These are phyloP conservation scores for Stenocarpella maydis DNA, from an alignment of 2,329 filamentous ascomycete species.

Conservation along the genomic window DNA sequence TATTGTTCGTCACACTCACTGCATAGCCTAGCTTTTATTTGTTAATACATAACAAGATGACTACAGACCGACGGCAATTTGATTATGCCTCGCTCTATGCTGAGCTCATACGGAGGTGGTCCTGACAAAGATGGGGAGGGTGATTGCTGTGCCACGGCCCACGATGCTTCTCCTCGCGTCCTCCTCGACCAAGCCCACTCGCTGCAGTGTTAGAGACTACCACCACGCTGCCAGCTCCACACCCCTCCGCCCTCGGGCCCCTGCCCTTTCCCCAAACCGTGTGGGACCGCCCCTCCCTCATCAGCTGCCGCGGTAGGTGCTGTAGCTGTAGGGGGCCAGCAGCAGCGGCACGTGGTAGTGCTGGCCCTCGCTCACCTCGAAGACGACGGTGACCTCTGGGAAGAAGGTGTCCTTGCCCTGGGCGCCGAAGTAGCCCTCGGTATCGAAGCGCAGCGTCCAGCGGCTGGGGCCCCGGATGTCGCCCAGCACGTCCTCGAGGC, in stretches of 20 bases:
- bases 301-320: slow-evolving; percentile 81
- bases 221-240: background rate
- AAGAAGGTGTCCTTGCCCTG: slow-evolving; percentile 65
- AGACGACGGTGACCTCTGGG: slow-evolving; percentile 65
- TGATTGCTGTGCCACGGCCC: slow-evolving; percentile 1
- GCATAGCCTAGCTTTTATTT: slow-evolving; percentile 29
- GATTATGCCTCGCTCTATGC: background rate
- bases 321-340: slow-evolving; percentile 81
- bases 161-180: background rate
- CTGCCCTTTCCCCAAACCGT: background rate
- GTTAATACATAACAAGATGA: slow-evolving; percentile 2
- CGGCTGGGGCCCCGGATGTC: slow-evolving; percentile 55
- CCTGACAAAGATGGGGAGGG: background rate
- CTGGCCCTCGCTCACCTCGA: slow-evolving; percentile 63
- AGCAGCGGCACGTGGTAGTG: slow-evolving; percentile 83
- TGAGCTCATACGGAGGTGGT: background rate
- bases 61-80: background rate
- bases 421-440: slow-evolving; percentile 72
- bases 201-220: background rate
- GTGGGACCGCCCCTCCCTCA: background rate
- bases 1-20: slow-evolving; percentile 27
- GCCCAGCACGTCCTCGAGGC: slow-evolving; percentile 63
- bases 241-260: background rate
- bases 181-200: background rate
- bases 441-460: slow-evolving; percentile 79